Evolutionary conservation across 2,329 filamentous ascomycete genomes (phyloP).

Genomic region (Neofusicoccum sp.): DNA sequence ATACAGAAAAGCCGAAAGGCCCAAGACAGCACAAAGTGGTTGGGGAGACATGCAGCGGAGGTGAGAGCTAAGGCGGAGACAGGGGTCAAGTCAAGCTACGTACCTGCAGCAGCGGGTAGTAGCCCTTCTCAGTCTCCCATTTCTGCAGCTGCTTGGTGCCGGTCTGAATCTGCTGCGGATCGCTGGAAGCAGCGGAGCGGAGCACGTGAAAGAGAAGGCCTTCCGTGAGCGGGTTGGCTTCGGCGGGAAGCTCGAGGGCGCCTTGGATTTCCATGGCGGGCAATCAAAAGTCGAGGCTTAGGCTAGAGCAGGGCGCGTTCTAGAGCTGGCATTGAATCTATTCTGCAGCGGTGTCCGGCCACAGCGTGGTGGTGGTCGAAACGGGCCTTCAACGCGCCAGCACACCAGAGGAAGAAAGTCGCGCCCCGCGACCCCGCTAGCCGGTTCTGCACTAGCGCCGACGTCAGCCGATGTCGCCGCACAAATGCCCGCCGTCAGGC

Average conservation of each 20-base stretch:
- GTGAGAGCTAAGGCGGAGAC: background rate
- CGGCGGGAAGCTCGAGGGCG: conserved; percentile 74
- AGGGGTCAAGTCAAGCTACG: background rate
- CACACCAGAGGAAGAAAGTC: conserved; percentile 11
- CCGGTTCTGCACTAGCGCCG: background rate
- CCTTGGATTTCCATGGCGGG: conserved; percentile 31
- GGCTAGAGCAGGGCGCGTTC: background rate
- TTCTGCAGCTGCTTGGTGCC: conserved; percentile 52
- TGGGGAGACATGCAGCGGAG: background rate
- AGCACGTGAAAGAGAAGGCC: conserved; percentile 49
- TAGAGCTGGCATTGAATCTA: conserved; percentile 1
- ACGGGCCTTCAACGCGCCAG: background rate
- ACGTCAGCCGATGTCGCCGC: background rate
- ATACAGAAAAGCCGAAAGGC: background rate
- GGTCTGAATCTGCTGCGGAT: conserved; percentile 50
- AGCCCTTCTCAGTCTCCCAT: conserved; percentile 50
- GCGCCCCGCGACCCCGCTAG: background rate
- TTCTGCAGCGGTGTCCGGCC: background rate
- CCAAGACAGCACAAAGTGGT: background rate
- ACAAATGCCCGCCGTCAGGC: background rate
- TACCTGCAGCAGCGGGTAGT: conserved; percentile 49
- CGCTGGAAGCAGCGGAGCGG: conserved; percentile 46
- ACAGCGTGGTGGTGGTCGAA: conserved; percentile 5
- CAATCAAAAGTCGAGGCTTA: background rate
- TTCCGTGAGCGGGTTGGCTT: conserved; percentile 62